Base-by-base conservation (phyloP, 495 filamentous ascomycete species). In the Annulohypoxylon nitens region DNA sequence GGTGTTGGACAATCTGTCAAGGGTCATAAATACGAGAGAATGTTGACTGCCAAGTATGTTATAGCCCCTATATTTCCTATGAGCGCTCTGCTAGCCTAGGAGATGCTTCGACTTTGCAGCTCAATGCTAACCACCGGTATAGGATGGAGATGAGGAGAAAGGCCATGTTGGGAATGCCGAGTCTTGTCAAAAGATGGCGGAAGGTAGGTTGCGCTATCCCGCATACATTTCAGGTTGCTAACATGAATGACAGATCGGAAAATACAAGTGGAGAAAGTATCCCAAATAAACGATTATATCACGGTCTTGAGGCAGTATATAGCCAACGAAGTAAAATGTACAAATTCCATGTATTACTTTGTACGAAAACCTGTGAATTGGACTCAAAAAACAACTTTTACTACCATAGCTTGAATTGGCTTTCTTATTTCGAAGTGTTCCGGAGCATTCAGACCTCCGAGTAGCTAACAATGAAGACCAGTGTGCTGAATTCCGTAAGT, bases 91-190 rank as follows among this genome's bases (percentile, higher is more conserved):
- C 48, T 51, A n/a, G 8, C 36, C 37, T 4, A 33, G 6, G 9
- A 43, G 5, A 23, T 7, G 3, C 2, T 63, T 63, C 8, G 30
- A 33, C 18, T 26, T 1, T 11, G 12, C 18, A n/a, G 51, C 61
- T 12, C n/a, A 72, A 71, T 63, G 39, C 75, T 73, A 73, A 80
- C 67, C 45, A 6, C 16, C 16, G 7, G 20, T n/a, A 65, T 73
- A 90, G 92, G 80, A 87, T 98, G 85, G 95, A 97, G 80, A 89
- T 91, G 84, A 88, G 94, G 79, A 91, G 90, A 86, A 86, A 92
- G 81, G 96, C 96, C 60, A 98, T 99, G 94, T 78, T 93, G 84
- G 90, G 88, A 65, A 99, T 99, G 96, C 93, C 94, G 70, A 86
- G 90, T 76, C 88, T 97, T 84, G 90, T 99, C 74, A 86, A 91